Percentiles rank a stretch among this genome's conserved stretches.
Conservation (phyloP, 1,284 basidiomycete genomes). For the Cutaneotrichosporon sp. region DNA sequence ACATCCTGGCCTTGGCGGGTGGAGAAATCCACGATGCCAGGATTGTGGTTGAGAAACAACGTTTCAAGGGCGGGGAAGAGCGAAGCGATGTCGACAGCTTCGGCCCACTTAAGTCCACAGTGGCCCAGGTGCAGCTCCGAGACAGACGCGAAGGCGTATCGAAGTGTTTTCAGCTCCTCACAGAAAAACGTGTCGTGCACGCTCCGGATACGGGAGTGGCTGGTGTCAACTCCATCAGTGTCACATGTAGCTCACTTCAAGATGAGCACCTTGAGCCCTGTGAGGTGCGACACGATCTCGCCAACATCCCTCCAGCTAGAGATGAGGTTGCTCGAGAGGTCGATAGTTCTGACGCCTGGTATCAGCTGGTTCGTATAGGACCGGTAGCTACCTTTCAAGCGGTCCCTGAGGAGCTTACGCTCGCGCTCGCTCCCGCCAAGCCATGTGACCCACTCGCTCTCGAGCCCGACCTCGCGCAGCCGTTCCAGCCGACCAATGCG, state of each 20-base stretch:
- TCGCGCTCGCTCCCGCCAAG: constrained; percentile 57
- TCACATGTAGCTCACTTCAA: constrained; percentile 64
- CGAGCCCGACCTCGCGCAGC: constrained; percentile 74
- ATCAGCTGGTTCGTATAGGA: constrained; percentile 13
- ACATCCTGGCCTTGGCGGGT: background rate
- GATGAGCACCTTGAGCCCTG: constrained; percentile 64
- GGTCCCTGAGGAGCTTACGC: constrained; percentile 29
- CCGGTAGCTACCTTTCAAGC: constrained; percentile 31
- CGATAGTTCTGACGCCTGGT: constrained; percentile 71
- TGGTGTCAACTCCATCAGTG: constrained; percentile 23
- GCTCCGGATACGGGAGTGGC: constrained; percentile 61
- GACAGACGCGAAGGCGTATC: constrained; percentile 60
- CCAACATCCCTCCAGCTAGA: constrained; percentile 70
- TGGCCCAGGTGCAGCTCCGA: constrained; percentile 73
- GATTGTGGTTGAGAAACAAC: constrained; percentile 77
- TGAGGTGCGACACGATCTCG: constrained; percentile 65
- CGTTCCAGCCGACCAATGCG: constrained; percentile 67
- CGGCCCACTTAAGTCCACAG: constrained; percentile 68
- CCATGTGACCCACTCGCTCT: constrained; percentile 61
- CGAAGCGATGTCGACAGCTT: constrained; percentile 57
- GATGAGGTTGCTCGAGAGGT: constrained; percentile 78
- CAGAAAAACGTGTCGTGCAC: constrained; percentile 52
- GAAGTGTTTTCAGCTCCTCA: constrained; percentile 31
- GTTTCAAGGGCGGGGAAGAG: constrained; percentile 63
- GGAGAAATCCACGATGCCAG: constrained; percentile 1